These are phyloP conservation scores for Nannochloropsis salina DNA, from an alignment of 108 stramenopile genomes.

Conservation along the genomic window DNA sequence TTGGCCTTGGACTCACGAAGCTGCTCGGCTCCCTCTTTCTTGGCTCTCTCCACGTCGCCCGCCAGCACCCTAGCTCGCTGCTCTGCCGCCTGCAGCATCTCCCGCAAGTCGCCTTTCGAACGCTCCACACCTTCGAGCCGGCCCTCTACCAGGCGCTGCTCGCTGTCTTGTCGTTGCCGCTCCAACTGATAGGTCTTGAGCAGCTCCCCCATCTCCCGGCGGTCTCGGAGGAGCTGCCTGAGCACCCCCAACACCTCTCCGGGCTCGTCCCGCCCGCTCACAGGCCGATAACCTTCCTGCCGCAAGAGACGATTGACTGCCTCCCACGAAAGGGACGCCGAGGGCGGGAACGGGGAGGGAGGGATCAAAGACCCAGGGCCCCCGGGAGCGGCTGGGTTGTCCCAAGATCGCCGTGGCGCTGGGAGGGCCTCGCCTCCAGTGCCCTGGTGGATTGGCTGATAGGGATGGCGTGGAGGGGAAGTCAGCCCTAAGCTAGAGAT, in stretches of 20 bases:
- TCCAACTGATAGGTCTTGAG: neutral
- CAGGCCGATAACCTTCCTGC: neutral
- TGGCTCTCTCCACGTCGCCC: neutral
- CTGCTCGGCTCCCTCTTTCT: neutral
- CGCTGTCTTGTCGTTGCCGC: neutral
- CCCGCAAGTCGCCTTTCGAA: neutral
- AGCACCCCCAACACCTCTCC: neutral
- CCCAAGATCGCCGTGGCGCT: neutral
- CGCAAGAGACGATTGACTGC: neutral
- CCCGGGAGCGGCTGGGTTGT: neutral
- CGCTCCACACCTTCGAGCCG: constrained; percentile 16
- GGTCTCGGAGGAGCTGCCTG: neutral
- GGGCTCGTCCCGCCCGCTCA: neutral
- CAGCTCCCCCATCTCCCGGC: neutral
- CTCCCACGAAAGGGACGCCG: neutral
- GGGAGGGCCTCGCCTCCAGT: neutral
- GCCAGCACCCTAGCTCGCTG: neutral
- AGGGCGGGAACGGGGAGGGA: neutral
- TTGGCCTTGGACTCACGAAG: neutral
- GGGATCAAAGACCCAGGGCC: neutral
- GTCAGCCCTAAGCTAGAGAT: neutral
- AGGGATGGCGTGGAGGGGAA: neutral
- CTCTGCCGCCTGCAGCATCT: neutral
- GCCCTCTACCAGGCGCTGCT: neutral
- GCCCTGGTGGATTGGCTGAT: neutral